Percentiles rank a stretch among this genome's conserved stretches.
Evolutionary conservation across 2,329 filamentous ascomycete species (phyloP).

Genomic region (Neoarthrinium moseri): DNA sequence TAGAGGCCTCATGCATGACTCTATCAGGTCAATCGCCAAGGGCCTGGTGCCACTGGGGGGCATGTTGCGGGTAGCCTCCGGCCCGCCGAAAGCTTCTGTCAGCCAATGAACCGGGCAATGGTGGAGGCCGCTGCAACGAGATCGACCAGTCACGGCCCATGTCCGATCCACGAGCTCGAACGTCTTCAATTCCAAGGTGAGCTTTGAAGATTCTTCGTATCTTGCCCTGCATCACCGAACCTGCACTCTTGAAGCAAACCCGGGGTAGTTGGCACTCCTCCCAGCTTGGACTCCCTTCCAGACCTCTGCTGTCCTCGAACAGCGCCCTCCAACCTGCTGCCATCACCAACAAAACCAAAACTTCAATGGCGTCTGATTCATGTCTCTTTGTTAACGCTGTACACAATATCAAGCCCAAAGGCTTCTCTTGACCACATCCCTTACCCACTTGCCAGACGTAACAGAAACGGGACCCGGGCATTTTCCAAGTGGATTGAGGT

Average conservation of each 20-base stretch:
- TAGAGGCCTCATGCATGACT: too few species aligned
- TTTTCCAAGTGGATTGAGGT: background rate
- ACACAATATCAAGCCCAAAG: constrained; percentile 2
- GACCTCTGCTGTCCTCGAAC: background rate
- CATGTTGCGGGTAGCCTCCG: background rate
- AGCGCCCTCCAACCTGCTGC: background rate
- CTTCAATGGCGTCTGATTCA: constrained; percentile 9
- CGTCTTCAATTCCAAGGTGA: constrained; percentile 2
- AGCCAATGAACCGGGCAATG: too few species aligned
- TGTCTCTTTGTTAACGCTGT: constrained; percentile 3
- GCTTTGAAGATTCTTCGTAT: background rate
- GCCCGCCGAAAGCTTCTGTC: background rate
- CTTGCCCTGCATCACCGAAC: background rate
- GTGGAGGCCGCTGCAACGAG: constrained; percentile 1
- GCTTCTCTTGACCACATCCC: constrained; percentile 6
- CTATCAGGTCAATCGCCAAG: too few species aligned
- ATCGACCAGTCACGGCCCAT: constrained; percentile 4
- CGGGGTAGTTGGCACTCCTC: background rate
- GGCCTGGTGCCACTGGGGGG: too few species aligned
- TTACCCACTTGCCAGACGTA: background rate
- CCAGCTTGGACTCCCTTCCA: background rate
- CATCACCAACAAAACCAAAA: background rate
- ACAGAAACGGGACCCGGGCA: too few species aligned
- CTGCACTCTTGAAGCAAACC: constrained; percentile 1
- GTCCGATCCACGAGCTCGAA: constrained; percentile 7